Conservation (phyloP, 805 yeast species). For the Spathaspora hagerdaliae region DNA sequence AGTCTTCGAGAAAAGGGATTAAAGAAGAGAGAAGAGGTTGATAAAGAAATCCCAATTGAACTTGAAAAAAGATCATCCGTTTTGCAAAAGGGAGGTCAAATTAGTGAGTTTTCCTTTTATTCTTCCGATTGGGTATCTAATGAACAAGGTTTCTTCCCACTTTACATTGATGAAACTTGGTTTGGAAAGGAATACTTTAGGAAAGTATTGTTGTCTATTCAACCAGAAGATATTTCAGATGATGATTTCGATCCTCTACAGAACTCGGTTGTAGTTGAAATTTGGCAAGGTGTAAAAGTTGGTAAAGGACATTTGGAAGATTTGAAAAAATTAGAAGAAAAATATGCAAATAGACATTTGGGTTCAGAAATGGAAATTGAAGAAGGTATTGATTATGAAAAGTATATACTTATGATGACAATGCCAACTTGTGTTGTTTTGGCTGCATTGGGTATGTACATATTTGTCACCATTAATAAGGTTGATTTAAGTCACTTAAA, state of each 20-base stretch:
- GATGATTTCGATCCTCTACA: conserved; percentile 58
- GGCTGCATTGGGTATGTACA: conserved; percentile 59
- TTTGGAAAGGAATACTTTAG: conserved; percentile 46
- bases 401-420: conserved; percentile 60
- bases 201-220: conserved; percentile 63
- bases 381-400: conserved; percentile 50
- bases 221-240: conserved; percentile 63
- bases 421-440: conserved; percentile 65
- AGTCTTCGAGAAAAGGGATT: conserved; percentile 52
- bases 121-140: conserved; percentile 67
- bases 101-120: conserved; percentile 47
- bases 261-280: conserved; percentile 39
- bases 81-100: conserved; percentile 35
- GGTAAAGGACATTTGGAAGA: conserved; percentile 44
- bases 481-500: conserved; percentile 41
- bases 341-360: conserved; percentile 15
- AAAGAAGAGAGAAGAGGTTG: conserved; percentile 33
- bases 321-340: conserved; percentile 34
- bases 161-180: conserved; percentile 64
- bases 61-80: conserved; percentile 27
- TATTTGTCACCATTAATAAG: conserved; percentile 55
- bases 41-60: conserved; percentile 4
- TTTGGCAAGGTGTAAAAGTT: conserved; percentile 52
- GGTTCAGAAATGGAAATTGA: conserved; percentile 25
- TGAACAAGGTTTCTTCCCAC: conserved; percentile 59